These are phyloP conservation scores for Kentomonas sorsogonicus DNA, from an alignment of 208 protist species.

Conservation along the genomic window DNA sequence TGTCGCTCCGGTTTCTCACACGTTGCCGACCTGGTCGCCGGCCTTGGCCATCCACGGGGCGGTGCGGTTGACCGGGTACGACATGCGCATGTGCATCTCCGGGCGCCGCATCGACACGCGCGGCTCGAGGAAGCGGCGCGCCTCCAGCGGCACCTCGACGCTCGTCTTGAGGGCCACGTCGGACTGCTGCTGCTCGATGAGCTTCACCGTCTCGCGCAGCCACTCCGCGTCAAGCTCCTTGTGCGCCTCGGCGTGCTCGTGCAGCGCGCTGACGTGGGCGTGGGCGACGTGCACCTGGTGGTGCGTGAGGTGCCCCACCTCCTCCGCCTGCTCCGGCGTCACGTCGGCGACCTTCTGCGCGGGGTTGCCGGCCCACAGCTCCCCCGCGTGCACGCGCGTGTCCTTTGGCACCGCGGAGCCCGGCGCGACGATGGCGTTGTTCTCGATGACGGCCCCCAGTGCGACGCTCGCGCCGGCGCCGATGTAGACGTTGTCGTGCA, in stretches of 20 bases:
- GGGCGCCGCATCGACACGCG: slow-evolving; percentile 84
- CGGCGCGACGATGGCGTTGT: slow-evolving; percentile 76
- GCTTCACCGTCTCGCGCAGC: slow-evolving; percentile 46
- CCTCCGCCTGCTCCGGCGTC: slow-evolving; percentile 48
- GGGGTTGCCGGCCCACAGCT: slow-evolving; percentile 89
- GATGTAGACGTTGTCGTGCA: slow-evolving; percentile 84
- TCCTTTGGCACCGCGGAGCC: slow-evolving; percentile 83
- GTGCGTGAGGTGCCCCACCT: slow-evolving; percentile 70
- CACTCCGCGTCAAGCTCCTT: slow-evolving; percentile 58
- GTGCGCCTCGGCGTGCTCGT: slow-evolving; percentile 66
- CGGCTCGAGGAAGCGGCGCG: slow-evolving; percentile 72
- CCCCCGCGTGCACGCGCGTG: slow-evolving; percentile 69
- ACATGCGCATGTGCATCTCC: slow-evolving; percentile 86
- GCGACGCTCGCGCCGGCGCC: slow-evolving; percentile 71
- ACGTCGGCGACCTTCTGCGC: slow-evolving; percentile 85
- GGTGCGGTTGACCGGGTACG: slow-evolving; percentile 81
- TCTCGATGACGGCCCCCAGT: slow-evolving; percentile 80
- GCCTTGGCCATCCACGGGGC: slow-evolving; percentile 87
- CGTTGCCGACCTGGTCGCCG: slow-evolving; percentile 70
- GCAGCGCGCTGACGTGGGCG: slow-evolving; percentile 59
- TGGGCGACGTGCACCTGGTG: slow-evolving; percentile 46
- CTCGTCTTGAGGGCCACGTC: slow-evolving; percentile 70
- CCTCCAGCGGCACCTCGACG: slow-evolving; percentile 83
- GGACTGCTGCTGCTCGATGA: slow-evolving; percentile 82
- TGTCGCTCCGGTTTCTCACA: slow-evolving; percentile 22